Percentiles rank a stretch among this genome's conserved stretches.
These are phyloP conservation scores for Besnoitia besnoiti DNA, from an alignment of 169 alveolate species.

Conservation along the genomic window DNA sequence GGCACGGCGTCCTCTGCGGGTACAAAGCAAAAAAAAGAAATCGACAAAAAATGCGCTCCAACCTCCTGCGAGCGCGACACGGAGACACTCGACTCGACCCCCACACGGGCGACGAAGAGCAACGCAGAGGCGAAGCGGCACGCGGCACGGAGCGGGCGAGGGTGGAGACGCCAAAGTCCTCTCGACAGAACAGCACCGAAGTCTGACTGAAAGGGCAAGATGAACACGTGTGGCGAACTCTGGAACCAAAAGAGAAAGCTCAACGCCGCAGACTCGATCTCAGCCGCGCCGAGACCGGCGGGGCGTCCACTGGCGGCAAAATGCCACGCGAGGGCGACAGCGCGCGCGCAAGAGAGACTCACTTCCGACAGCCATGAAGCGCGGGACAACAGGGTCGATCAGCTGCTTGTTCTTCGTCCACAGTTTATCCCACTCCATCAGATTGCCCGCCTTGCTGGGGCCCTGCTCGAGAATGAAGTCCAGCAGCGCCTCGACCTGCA, in stretches of 20 bases:
- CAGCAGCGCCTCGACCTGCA: slow-evolving; percentile 95
- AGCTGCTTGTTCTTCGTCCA: slow-evolving; percentile 97
- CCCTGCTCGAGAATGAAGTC: slow-evolving; percentile 97
- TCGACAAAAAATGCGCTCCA: not conserved
- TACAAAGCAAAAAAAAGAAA: slow-evolving; percentile 51
- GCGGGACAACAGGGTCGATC: slow-evolving; percentile 94
- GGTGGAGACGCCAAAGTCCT: no score
- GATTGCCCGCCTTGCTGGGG: slow-evolving; percentile 94
- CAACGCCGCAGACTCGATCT: not conserved
- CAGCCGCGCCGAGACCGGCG: no score
- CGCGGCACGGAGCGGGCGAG: no score
- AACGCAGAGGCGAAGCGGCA: not conserved
- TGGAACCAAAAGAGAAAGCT: not conserved
- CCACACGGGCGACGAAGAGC: not conserved
- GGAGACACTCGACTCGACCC: no score
- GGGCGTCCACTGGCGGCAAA: no score
- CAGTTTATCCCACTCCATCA: slow-evolving; percentile 99
- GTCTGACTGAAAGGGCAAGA: no score
- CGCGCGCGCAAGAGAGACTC: not conserved
- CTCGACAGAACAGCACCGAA: no score
- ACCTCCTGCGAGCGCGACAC: not conserved
- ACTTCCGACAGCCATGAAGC: slow-evolving; percentile 92
- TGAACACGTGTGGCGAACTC: no score
- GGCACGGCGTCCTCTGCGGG: slow-evolving; percentile 70
- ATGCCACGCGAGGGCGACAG: no score